Evolutionary conservation across 345 rosid genomes (phyloP), one percentile per base, ranked within the genome.

Genomic region (Streptanthus diversifolius): DNA sequence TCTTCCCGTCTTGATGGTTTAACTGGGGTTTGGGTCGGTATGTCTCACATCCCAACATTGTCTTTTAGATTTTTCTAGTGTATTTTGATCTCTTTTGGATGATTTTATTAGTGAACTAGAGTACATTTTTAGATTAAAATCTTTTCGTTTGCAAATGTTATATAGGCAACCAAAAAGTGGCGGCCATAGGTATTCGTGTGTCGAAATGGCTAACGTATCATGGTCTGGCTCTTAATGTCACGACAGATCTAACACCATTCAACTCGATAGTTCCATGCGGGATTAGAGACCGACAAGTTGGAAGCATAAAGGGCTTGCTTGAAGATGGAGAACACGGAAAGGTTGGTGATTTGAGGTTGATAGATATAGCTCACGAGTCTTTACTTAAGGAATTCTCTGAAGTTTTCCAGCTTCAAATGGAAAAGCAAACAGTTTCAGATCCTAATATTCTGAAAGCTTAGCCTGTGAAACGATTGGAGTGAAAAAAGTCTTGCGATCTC

Each of bases 21-120:
- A 51, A 91, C 96, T 35, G 98, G 98, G 15, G 95, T 91, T 75
- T 93, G 96, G 97, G 82, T 84, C 37, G 95, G 98, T 89, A 82
- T 76, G 82, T 67, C 62, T 39, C 58, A 19, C 6, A 39, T 59
- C 29, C 39, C 15, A 15, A 3, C 24, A 17, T 56, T 43, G 24
- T 32, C 32, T 5, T 62, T 6, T 15, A 45, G 36, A 15, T 14
- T 19, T 17, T 33, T 47, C n/a, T n/a, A 39, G 15, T 51, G 47
- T 25, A 11, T 48, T 33, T 56, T 25, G 43, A 7, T 48, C 37
- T 27, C 21, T 24, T 51, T 25, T 3, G 32, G 41, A 15, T 66
- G 53, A 36, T 48, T 60, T 49, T 35, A 2, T 58, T 11, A 32
- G 45, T 56, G 17, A 56, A 8, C 32, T 13, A 8, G 9, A 18